Percentiles rank a stretch among this genome's conserved stretches.
Conservation (phyloP, 495 filamentous ascomycete species). For the Aspergillus carlsbadensis region DNA sequence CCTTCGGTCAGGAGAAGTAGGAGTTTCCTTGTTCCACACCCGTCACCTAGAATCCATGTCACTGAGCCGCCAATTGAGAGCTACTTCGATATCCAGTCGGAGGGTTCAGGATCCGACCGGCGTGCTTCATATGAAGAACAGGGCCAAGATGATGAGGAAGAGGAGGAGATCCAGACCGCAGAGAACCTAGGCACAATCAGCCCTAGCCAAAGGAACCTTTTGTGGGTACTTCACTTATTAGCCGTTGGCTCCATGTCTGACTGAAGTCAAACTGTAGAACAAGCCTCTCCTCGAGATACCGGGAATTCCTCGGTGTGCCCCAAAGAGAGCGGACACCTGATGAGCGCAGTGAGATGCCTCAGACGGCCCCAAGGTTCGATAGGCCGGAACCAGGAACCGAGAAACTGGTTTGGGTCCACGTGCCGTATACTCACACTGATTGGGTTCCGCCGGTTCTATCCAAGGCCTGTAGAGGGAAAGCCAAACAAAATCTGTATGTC, state of each 20-base stretch:
- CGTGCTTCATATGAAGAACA: slow-evolving; percentile 6
- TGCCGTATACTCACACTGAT: slow-evolving; percentile 63
- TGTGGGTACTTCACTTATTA: slow-evolving; percentile 5
- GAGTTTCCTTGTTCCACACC: slow-evolving; percentile 23
- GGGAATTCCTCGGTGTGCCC: slow-evolving; percentile 29
- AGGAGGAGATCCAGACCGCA: not conserved
- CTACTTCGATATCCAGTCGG: slow-evolving; percentile 23
- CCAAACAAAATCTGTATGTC: slow-evolving; percentile 29
- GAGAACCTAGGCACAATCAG: not conserved
- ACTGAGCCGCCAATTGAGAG: slow-evolving; percentile 27
- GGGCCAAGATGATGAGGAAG: not conserved
- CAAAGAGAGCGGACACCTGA: slow-evolving; percentile 28
- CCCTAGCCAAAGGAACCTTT: slow-evolving; percentile 11
- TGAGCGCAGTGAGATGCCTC: slow-evolving; percentile 27
- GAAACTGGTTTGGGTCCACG: slow-evolving; percentile 65
- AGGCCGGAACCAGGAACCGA: slow-evolving; percentile 40
- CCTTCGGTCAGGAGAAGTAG: slow-evolving; percentile 25
- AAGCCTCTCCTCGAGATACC: slow-evolving; percentile 20
- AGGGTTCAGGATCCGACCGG: slow-evolving; percentile 7
- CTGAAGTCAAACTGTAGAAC: not conserved
- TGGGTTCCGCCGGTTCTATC: slow-evolving; percentile 54
- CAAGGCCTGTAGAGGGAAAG: slow-evolving; percentile 25
- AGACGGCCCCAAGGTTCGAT: slow-evolving; percentile 36
- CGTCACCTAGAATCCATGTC: slow-evolving; percentile 36
- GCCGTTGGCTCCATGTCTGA: not conserved